A percentile compares a stretch with the other conserved stretches of the same genome.
Conservation (phyloP, 306 rosid species). For the Luffa acutangula region DNA sequence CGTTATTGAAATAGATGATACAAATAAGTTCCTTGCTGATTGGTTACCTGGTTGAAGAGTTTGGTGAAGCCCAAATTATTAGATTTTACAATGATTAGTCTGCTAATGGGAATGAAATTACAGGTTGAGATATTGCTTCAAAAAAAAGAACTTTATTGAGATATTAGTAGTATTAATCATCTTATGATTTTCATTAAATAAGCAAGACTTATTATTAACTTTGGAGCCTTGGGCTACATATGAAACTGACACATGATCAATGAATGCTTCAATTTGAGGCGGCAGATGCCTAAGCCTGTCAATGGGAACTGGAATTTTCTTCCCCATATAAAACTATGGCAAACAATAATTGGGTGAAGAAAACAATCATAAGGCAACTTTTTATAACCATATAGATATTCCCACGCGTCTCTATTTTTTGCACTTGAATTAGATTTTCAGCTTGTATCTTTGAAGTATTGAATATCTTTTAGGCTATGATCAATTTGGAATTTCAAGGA, state of each 20-base stretch:
- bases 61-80: neutral
- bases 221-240: neutral
- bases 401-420: neutral
- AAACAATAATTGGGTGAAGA: neutral
- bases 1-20: neutral
- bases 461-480: constrained; percentile 52
- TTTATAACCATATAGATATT: neutral
- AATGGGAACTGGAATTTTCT: neutral
- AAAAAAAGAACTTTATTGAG: neutral
- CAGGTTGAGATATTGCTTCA: neutral
- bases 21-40: neutral
- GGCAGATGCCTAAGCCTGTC: neutral
- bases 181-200: neutral
- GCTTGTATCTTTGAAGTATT: constrained; percentile 10
- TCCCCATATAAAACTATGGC: neutral
- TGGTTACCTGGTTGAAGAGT: neutral
- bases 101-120: neutral
- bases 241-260: neutral
- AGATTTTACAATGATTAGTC: neutral
- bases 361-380: neutral
- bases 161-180: neutral
- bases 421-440: neutral
- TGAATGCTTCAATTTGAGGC: neutral
- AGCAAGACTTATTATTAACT: neutral
- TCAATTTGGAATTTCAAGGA: constrained; percentile 81